Base-by-base conservation (phyloP, 768 basidiomycete species). In the Collybia sordida region DNA sequence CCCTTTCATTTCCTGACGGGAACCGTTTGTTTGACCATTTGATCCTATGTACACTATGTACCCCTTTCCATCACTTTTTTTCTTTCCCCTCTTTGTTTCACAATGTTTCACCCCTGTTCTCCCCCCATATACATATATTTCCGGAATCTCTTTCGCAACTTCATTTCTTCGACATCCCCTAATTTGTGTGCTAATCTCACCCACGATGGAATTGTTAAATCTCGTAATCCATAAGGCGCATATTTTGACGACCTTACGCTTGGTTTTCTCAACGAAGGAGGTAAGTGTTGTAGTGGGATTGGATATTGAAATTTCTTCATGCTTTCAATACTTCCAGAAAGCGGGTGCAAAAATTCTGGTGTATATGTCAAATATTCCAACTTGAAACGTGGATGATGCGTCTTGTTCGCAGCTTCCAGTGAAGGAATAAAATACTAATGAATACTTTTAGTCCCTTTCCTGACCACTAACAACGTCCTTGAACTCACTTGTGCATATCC, bases 401-500 rank as follows among this genome's bases (percentile, higher is more conserved):
- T 73, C 62, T 79, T 69, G 58, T 76, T 71, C 11, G 75, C 78
- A 25, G 64, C 58, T 44, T 71, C 73, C 12, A 90, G 66, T 49
- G 77, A 67, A 0, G 86, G 85, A 39, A 93, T 66, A 62, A 80
- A 84, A 63, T 82, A 90, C 88, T 90, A 67, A 42, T 54, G 15
- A 42, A 4, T 22, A 27, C 39, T 42, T 38, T 56, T 54, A 27
- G 57, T 45, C 35, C 34, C 51, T 35, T 41, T 34, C 27, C 35
- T 46, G 21, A 35, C 0, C 40, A 23, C 25, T 41, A 56, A 35
- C 59, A 57, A 58, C 56, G 28, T 23, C 21, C 9, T 31, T 50
- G n/a, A 19, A 56, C 78, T 47, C 62, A 90, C 92, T 80, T 96
- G 93, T 42, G 88, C 85, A 72, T 86, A 97, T 39, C 91, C 91